A percentile compares a stretch with the other conserved stretches of the same genome.
Conservation (phyloP, 768 basidiomycete genomes). For the Hypholoma fasciculare region DNA sequence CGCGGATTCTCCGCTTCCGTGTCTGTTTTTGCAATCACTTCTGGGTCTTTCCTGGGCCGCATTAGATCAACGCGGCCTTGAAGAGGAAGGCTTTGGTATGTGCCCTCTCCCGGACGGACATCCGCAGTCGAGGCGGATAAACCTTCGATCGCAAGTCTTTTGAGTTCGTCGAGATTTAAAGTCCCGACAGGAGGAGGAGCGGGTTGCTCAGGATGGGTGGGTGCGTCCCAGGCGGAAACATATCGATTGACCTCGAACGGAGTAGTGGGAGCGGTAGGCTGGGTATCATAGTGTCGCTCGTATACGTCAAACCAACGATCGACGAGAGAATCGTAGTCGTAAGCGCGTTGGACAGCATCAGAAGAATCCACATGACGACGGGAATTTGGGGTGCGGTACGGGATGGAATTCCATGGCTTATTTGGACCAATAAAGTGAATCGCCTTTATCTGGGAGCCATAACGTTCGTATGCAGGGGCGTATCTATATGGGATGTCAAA, state of each 20-base stretch:
- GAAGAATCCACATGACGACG: slow-evolving; percentile 24
- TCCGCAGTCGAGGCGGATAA: slow-evolving; percentile 32
- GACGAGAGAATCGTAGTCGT: slow-evolving; percentile 80
- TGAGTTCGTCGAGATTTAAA: slow-evolving; percentile 66
- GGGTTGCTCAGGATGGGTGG: slow-evolving; percentile 15
- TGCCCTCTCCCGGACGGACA: slow-evolving; percentile 51
- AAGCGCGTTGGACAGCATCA: slow-evolving; percentile 45
- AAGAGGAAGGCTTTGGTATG: slow-evolving; percentile 80
- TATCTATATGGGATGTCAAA: slow-evolving; percentile 56
- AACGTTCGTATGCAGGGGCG: slow-evolving; percentile 95
- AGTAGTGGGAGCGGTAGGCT: slow-evolving; percentile 37
- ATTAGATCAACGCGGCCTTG: slow-evolving; percentile 90
- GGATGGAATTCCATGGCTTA: slow-evolving; percentile 89
- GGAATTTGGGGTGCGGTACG: slow-evolving; percentile 63
- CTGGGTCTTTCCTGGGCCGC: slow-evolving; percentile 44
- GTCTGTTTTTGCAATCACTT: slow-evolving; percentile 13
- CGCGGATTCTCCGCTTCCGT: slow-evolving; percentile 12
- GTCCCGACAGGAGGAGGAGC: slow-evolving; percentile 10
- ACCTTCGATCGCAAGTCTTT: slow-evolving; percentile 61
- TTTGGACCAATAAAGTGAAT: slow-evolving; percentile 95
- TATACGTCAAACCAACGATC: slow-evolving; percentile 92
- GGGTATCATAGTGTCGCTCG: slow-evolving; percentile 80
- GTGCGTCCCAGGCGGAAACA: slow-evolving; percentile 74
- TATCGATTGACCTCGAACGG: slow-evolving; percentile 69
- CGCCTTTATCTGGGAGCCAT: slow-evolving; percentile 81